Base-by-base conservation (phyloP, 2,329 filamentous ascomycete species). In the Calonectria ilicicola region DNA sequence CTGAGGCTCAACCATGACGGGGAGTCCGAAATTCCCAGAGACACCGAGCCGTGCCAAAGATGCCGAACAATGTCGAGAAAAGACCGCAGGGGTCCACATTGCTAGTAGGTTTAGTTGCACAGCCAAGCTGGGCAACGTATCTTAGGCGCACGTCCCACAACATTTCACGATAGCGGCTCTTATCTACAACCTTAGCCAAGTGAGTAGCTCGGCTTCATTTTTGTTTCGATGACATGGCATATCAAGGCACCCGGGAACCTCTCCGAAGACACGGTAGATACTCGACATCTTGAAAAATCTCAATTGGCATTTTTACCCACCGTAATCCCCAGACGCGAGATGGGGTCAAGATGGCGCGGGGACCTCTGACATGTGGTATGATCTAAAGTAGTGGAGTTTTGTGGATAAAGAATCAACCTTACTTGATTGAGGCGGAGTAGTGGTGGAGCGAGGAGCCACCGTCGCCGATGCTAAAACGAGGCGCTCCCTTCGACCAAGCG, bases 51-150 rank as follows among this genome's bases (percentile, higher is more conserved):
- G 42, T 40, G 23, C 29, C 70, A 49, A 69, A 65, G 40, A 72
- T 49, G 12, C 70, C 70, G 70, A 72, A 42, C 60, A 58, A 49
- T 44, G 42, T 72, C 70, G 66, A 72, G 70, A 72, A 72, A 72
- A 72, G 49, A 32, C 70, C 70, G 70, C 69, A 53, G 19, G 51
- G 65, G 53, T 63, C 66, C 42, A 68, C 66, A 40, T 17, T 29
- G 42, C 26, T 67, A 49, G 35, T 67, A 58, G 65, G 42, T 29
- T 53, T 56, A 67, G 32, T 47, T 49, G 60, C 42, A 35, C 51
- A 35, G 40, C 65, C 65, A 60, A 38, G 35, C 53, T 67, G 65
- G 65, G 27, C 65, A 38, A 47, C 51, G 60, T 40, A 42, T 38
- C 47, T 42, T 40, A 19, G 53, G 47, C 38, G 58, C 58, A 63